Evolutionary conservation across 2,329 filamentous ascomycete genomes (phyloP), one percentile per base, ranked within the genome.

Genomic region (Trematosphaeria pertusa): DNA sequence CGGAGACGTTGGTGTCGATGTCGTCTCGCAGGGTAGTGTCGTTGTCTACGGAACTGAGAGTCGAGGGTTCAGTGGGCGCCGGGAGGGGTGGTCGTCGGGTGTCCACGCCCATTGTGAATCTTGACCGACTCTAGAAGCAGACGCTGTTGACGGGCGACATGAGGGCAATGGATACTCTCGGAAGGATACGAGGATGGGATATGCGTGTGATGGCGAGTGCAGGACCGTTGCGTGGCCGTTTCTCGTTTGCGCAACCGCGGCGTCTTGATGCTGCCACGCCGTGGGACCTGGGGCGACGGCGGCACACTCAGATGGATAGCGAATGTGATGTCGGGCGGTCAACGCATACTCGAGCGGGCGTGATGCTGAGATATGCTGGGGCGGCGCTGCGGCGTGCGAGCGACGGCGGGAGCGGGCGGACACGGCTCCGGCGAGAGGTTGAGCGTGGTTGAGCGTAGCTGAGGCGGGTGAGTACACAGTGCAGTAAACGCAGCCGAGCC

Each of bases 31-130:
- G 61, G 50, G 66, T 69, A 59, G 71, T 75, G 54, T 70, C 71
- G 62, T 75, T 72, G 62, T 87, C 84, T 69, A 83, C 84, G 47
- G 85, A 84, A 49, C 80, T 79, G 50, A 79, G 79, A 50, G 79
- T 80, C 58, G 84, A 85, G 68, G 87, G 87, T 73, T 90, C 87
- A 69, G 89, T 93, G 58, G 89, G 89, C 64, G 87, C 87, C 67
- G 89, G 89, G 67, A 92, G 80, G 64, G 88, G 88, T 70, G 84
- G 84, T 64, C 73, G 69, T 55, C 70, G 67, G 48, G 61, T 70
- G 57, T 75, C 74, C 49, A 75, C 59, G 57, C 73, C 75, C 76
- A 78, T 78, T 53, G 60, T 69, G 59, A 62, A 59, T 58, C 56
- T 51, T 31, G 48, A 57, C 55, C 48, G 61, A 55, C 58, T 58